phyloP scores from a whole-genome alignment of 371 early-diverging fungal genomes.

The Mortierella sp. region DNA sequence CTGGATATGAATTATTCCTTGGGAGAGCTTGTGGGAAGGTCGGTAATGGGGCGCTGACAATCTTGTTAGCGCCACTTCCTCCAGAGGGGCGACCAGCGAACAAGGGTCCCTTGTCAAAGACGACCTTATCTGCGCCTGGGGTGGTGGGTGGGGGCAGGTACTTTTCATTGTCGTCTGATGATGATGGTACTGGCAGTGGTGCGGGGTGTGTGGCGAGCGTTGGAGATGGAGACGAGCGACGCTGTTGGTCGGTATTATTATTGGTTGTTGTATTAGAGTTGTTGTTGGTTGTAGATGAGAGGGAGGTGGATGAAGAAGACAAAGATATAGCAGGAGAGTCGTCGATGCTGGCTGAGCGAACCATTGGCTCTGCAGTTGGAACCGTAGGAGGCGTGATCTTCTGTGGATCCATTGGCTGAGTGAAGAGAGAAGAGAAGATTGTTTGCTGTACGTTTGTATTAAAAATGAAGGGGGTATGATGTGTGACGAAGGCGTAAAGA shows the following conservation, averaged over 20 bases:
- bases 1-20: constrained; percentile 20
- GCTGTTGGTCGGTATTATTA: neutral
- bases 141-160: constrained; percentile 8
- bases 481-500: neutral
- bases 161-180: neutral
- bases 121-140: constrained; percentile 25
- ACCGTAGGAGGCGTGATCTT: neutral
- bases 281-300: neutral
- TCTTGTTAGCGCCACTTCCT: neutral
- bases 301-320: neutral
- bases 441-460: neutral
- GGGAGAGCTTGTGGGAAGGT: neutral
- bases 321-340: neutral
- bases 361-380: neutral
- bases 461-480: neutral
- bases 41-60: constrained; percentile 24
- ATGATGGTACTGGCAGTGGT: neutral
- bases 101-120: constrained; percentile 24
- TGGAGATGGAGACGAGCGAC: neutral
- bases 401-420: neutral
- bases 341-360: neutral
- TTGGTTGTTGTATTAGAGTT: neutral
- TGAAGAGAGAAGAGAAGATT: neutral
- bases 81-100: constrained; percentile 14
- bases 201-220: neutral